phyloP scores from a whole-genome alignment of 495 filamentous ascomycete genomes.

The Lophiotrema nucula region DNA sequence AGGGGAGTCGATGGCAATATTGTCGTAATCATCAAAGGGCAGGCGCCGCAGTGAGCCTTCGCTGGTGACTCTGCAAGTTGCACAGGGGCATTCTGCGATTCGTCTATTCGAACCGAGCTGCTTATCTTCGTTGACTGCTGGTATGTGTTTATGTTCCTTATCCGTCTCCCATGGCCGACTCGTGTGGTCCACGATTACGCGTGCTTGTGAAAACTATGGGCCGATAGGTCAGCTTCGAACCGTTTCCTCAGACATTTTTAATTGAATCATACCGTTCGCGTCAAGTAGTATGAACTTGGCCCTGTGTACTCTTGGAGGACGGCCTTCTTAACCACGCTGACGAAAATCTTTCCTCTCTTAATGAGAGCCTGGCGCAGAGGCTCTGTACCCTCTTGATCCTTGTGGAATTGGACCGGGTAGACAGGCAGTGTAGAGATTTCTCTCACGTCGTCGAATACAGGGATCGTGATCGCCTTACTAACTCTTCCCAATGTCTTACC shows the following conservation, averaged over 20 bases:
- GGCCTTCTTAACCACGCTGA: conserved; percentile 8
- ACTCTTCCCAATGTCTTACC: background rate
- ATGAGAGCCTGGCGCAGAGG: conserved; percentile 11
- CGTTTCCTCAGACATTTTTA: background rate
- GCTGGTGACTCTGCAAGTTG: conserved; percentile 13
- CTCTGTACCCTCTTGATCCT: conserved; percentile 9
- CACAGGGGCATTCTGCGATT: conserved; percentile 23
- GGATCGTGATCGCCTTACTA: background rate
- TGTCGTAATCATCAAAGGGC: conserved; percentile 24
- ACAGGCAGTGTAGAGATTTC: conserved; percentile 14
- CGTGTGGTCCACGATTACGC: conserved; percentile 7
- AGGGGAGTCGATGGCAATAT: conserved; percentile 11
- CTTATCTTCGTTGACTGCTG: background rate
- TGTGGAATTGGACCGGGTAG: conserved; percentile 22
- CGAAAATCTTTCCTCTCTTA: background rate
- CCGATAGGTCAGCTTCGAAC: background rate
- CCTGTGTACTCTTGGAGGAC: conserved; percentile 1
- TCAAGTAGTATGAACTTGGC: background rate
- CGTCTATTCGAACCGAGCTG: background rate
- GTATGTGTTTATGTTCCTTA: background rate
- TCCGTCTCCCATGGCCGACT: conserved; percentile 1
- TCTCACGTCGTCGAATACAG: conserved; percentile 10
- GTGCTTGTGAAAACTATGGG: background rate
- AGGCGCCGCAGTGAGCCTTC: background rate
- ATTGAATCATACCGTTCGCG: background rate